Percentiles rank a stretch among this genome's conserved stretches.
Conservation (phyloP, 1,139 yeast species). For the Nadsonia commutata region DNA sequence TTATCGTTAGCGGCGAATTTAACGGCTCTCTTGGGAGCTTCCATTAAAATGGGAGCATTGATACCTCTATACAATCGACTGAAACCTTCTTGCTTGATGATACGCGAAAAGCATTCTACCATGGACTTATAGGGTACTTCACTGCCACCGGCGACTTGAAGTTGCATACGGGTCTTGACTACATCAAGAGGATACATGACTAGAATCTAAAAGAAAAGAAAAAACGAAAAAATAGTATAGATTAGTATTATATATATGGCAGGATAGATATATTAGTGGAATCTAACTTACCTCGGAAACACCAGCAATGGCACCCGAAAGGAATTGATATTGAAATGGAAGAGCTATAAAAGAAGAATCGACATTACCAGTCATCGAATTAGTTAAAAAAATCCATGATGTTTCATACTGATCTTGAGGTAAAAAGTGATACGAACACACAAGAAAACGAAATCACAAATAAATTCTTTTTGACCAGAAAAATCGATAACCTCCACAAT, state of each 20-base stretch:
- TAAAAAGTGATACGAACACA: no score
- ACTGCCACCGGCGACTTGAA: slow-evolving; percentile 45
- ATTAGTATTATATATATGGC: neutral
- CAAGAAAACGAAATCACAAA: no score
- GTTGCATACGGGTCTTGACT: slow-evolving; percentile 93
- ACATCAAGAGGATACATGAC: slow-evolving; percentile 98
- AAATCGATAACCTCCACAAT: no score
- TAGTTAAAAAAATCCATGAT: neutral
- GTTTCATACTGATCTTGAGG: no score
- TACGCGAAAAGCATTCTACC: slow-evolving; percentile 67
- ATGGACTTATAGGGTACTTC: slow-evolving; percentile 66
- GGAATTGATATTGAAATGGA: slow-evolving; percentile 83
- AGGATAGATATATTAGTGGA: neutral
- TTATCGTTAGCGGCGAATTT: slow-evolving; percentile 97
- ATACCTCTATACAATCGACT: slow-evolving; percentile 82
- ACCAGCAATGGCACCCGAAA: slow-evolving; percentile 95
- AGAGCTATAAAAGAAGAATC: slow-evolving; percentile 27
- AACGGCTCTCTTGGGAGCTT: slow-evolving; percentile 96
- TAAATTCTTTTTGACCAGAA: no score
- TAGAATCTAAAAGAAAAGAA: slow-evolving; percentile 33
- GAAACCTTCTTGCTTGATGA: slow-evolving; percentile 69
- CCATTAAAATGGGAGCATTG: slow-evolving; percentile 93
- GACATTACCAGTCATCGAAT: slow-evolving; percentile 1
- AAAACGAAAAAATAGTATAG: neutral
- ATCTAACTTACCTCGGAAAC: slow-evolving; percentile 49